phyloP scores from a whole-genome alignment of 1,284 basidiomycete genomes.

The Ganoderma sp. region DNA sequence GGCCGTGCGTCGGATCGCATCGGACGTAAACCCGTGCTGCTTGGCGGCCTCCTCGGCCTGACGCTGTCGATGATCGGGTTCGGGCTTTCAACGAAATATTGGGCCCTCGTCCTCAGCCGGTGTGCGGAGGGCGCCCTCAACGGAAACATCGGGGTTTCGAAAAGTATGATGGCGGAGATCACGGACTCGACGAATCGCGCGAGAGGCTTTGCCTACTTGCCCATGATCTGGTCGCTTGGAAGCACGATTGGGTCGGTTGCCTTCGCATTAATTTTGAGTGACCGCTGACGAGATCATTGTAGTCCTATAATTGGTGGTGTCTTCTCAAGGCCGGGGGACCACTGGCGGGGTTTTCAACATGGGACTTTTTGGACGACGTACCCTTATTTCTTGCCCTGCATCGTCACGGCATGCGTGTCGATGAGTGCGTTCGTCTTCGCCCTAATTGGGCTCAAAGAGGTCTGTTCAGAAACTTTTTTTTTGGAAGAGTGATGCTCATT shows the following conservation, averaged over 20 bases:
- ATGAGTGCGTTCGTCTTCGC: conserved; percentile 56
- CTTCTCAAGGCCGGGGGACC: conserved; percentile 65
- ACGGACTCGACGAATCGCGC: conserved; percentile 73
- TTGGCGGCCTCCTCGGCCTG: conserved; percentile 70
- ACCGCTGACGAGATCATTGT: neutral
- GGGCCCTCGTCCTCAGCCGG: conserved; percentile 59
- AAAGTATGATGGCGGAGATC: conserved; percentile 72
- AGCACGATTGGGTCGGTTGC: conserved; percentile 49
- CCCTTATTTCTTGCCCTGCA: conserved; percentile 75
- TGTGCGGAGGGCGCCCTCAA: conserved; percentile 54
- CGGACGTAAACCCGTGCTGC: conserved; percentile 71
- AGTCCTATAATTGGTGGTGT: conserved; percentile 74
- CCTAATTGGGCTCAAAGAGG: conserved; percentile 63
- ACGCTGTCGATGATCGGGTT: conserved; percentile 69
- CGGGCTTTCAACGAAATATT: conserved; percentile 67
- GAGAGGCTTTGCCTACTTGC: conserved; percentile 66
- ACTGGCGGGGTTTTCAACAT: conserved; percentile 65
- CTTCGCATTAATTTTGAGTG: neutral
- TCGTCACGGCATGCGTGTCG: conserved; percentile 60
- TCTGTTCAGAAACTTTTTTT: conserved; percentile 34
- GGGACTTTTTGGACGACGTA: conserved; percentile 65
- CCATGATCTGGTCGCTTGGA: conserved; percentile 56
- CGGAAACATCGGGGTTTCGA: conserved; percentile 70
- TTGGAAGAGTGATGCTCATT: neutral
- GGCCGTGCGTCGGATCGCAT: conserved; percentile 68